Evolutionary conservation across 176 grass and related monocot genomes (phyloP), one percentile per base, ranked within the genome.

Genomic region (Zoysia japonica): DNA sequence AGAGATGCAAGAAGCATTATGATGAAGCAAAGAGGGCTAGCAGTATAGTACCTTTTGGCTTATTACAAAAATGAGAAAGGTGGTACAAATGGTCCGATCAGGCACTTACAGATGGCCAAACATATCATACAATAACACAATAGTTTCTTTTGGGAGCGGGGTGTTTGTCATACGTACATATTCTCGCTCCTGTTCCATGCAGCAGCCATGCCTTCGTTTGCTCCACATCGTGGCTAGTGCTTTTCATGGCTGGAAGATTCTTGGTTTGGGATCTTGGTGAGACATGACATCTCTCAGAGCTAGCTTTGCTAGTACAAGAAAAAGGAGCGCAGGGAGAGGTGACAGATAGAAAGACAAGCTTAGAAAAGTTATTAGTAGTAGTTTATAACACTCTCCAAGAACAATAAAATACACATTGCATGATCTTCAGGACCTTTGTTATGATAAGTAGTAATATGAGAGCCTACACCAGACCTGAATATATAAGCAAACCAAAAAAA

Each of bases 241-340:
- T 84, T 87, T 87, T 80, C 84, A 90, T 87, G 88, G 79, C 88
- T 83, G 88, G 88, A 90, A 87, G 85, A 90, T 85, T 89, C 87
- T 84, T 81, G 86, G 67, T 68, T 80, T 56, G 78, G 72, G 87
- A 70, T 47, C 35, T 85, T 73, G 83, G 77, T 77, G 83, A 89
- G 90, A 89, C 83, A 86, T 84, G 90, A 92, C 86, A 86, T 89
- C 83, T 89, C 83, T 92, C 86, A 80, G 74, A 89, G 72, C 78
- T 73, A 79, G 68, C 70, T 65, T 84, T 87, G 84, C 69, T 83
- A 28, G 28, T 28, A 52, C 64, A 87, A 67, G 80, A 74, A 82
- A 86, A 92, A 71, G 75, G 38, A 78, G 41, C 52, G 70, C 42
- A 80, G n/a, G 41, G 20, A 67, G 83, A 86, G 80, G 43, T 80